Conservation (phyloP, 2,329 filamentous ascomycete species). For the Fusarium coffeatum region DNA sequence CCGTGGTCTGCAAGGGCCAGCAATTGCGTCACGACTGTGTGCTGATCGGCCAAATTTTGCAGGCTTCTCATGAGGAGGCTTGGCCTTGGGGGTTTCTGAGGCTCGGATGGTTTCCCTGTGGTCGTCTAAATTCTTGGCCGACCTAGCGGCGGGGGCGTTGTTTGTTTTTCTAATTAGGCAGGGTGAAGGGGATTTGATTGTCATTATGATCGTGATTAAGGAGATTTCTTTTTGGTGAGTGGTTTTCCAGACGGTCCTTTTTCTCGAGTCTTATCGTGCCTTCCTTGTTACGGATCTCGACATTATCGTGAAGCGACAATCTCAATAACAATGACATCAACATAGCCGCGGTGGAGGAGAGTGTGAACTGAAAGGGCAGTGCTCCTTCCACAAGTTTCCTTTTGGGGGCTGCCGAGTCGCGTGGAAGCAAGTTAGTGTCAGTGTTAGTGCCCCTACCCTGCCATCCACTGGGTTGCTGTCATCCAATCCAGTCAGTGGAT, state of each 20-base stretch:
- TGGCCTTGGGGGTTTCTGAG: constrained; percentile 29
- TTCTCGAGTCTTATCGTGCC: neutral
- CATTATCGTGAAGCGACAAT: constrained; percentile 15
- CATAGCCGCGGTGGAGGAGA: constrained; percentile 7
- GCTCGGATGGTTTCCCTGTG: constrained; percentile 39
- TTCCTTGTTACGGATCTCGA: neutral
- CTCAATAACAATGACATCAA: constrained; percentile 37
- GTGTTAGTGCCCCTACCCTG: neutral
- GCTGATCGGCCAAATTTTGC: constrained; percentile 47
- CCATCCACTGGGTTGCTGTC: constrained; percentile 4
- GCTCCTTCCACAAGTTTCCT: constrained; percentile 19
- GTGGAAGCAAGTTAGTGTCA: constrained; percentile 30
- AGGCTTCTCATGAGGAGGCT: constrained; percentile 41
- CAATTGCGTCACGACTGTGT: constrained; percentile 50
- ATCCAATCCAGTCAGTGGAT: constrained; percentile 22
- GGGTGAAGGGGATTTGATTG: constrained; percentile 23
- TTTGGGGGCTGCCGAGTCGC: constrained; percentile 33
- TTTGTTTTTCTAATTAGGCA: constrained; percentile 36
- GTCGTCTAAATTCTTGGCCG: constrained; percentile 36
- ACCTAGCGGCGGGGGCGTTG: constrained; percentile 31
- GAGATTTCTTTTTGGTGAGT: constrained; percentile 8
- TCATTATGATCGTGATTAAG: neutral
- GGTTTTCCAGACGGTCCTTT: constrained; percentile 1
- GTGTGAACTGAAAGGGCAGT: neutral
- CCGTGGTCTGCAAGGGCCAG: constrained; percentile 43